Evolutionary conservation across 805 yeast species (phyloP), one percentile per base, ranked within the genome.

Genomic region (Saccharomycopsis capsularis): DNA sequence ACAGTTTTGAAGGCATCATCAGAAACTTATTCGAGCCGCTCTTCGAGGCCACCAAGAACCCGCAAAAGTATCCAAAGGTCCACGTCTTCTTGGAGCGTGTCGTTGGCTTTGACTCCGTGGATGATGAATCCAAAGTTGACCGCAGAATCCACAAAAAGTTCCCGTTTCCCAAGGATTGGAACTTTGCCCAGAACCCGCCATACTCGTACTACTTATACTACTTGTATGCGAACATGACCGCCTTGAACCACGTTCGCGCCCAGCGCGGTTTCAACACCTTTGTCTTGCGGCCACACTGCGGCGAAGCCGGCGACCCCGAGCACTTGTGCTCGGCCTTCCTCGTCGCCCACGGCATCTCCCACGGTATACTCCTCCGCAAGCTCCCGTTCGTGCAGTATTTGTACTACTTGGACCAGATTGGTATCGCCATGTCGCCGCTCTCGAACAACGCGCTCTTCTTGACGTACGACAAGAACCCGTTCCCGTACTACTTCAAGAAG

Each of bases 301-400:
- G 99, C 55, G 99, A 93, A 67, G 99, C 99, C n/a, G 99, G 99
- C 52, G 99, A 93, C 62, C 97, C 98, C 1, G 98, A 93, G 61
- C 99, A 93, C 69, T 73, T 95, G 61, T 86, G 90, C 40, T 76
- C 90, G 44, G 90, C 99, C 1, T 93, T 85, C 60, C 67, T 93
- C 59, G 79, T 93, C 1, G 82, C 97, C 1, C 95, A 91, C 60
- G 87, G 95, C 45, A 93, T 93, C 52, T 86, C 95, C 11, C 99
- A 93, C 63, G 99, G 99, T 51, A 95, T 93, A 48, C 66, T 91
- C 53, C 71, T 93, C 61, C 79, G 99, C 66, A 93, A 93, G 65
- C 77, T 95, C 47, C 99, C 99, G 42, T 89, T 86, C 64, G 82
- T 95, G 55, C 99, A 93, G 66, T 93, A 93, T 63, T 68, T 93